Evolutionary conservation across 495 filamentous ascomycete species (phyloP), one percentile per base, ranked within the genome.

Genomic region (Hypoxylon lienhwacheense): DNA sequence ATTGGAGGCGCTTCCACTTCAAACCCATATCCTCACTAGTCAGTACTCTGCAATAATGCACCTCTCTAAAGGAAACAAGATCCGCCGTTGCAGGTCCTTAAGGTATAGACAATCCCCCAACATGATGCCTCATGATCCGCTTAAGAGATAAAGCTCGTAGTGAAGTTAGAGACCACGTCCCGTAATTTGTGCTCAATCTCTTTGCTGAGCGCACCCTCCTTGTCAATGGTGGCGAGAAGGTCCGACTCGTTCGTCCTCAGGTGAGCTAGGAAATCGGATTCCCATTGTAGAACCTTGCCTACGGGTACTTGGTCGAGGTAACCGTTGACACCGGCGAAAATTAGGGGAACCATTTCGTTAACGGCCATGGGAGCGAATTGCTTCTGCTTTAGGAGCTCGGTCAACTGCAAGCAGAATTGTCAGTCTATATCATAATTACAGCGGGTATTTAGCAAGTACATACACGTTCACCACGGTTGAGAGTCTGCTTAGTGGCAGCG

Each of bases 321-420:
- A 78, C 93, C 93, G 75, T 98, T 98, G 76, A 98, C 90, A 91
- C 93, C 93, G 66, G 93, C 93, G 79, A 86, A 98, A 81, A 98
- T 97, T 57, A 98, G 85, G 59, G 93, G 93, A 79, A 98, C 93
- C 91, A 97, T 97, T 78, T 97, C 93, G 81, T 91, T 89, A 65
- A 97, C 93, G 66, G 90, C 88, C 93, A 97, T 97, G 66, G 93
- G 93, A 28, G 85, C 85, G 85, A 97, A 98, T 81, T 98, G 93
- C 87, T 96, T 97, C 83, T 98, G 93, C 87, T 97, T 98, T 70
- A 97, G 89, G 64, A 97, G 88, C 83, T 97, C 91, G 61, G 91
- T 97, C 70, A 83, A 80, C 80, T 82, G 66, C 61, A 74, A 34
- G 61, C 32, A 33, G 29, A 5, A 14, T 49, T 25, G 55, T 78